Evolutionary conservation across 345 rosid genomes (phyloP).

Genomic region (Atalantia buxifolia): DNA sequence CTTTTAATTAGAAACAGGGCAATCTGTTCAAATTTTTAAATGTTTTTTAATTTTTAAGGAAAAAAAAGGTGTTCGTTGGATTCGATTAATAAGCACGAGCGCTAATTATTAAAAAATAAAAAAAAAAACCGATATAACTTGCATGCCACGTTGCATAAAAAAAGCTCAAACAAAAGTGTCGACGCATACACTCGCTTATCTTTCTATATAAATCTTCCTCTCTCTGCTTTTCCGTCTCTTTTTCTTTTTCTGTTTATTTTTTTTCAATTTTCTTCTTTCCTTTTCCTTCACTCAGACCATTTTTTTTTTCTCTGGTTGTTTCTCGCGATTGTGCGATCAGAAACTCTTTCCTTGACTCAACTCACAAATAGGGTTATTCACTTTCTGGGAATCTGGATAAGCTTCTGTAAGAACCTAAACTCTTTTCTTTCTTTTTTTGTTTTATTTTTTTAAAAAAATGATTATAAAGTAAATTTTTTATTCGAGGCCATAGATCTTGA

Average conservation of each 20-base stretch:
- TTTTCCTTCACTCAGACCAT: not conserved
- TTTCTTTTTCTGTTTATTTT: not conserved
- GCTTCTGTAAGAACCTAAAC: not conserved
- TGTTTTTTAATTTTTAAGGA: not conserved
- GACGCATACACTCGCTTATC: not conserved
- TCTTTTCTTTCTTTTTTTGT: not conserved
- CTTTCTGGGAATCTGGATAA: not conserved
- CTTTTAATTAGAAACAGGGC: not conserved
- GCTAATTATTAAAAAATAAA: not conserved
- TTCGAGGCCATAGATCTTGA: constrained; percentile 5
- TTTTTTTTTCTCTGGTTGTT: not conserved
- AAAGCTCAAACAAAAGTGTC: not conserved
- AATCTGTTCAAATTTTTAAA: not conserved
- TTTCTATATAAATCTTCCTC: not conserved
- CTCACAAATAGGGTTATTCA: not conserved
- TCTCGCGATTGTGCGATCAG: constrained; percentile 6
- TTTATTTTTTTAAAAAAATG: too few relatives aligned
- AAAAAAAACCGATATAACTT: not conserved
- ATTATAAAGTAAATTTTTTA: too few relatives aligned
- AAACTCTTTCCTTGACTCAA: not conserved
- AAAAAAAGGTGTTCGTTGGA: not conserved
- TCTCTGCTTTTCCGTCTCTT: not conserved
- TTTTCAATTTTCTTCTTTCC: not conserved
- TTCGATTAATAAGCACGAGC: not conserved
- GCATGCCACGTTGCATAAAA: constrained; percentile 15